phyloP scores from a whole-genome alignment of 1,139 yeast species.

The Magnusiomyces sp. region DNA sequence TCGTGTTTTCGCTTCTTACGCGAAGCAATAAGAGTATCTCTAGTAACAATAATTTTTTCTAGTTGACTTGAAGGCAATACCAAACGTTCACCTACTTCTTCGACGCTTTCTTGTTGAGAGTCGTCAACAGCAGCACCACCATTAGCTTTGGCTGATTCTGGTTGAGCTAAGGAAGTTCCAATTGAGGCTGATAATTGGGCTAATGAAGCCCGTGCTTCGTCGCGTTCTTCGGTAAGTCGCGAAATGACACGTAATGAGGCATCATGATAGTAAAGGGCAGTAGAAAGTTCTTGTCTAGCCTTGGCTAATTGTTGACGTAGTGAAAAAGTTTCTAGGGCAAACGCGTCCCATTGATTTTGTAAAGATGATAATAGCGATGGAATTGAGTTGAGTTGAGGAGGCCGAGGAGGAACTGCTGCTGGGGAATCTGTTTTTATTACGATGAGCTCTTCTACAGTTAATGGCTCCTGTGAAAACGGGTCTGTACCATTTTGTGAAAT shows the following conservation, averaged over 20 bases:
- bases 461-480: conserved; percentile 52
- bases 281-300: conserved; percentile 64
- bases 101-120: background rate
- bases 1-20: conserved; percentile 18
- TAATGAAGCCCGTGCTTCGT: conserved; percentile 57
- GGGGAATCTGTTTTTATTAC: conserved; percentile 34
- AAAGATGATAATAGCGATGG: conserved; percentile 68
- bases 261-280: conserved; percentile 75
- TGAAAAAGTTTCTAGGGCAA: conserved; percentile 72
- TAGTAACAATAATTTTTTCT: conserved; percentile 15
- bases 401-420: conserved; percentile 37
- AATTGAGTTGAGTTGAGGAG: conserved; percentile 54
- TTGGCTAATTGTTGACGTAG: conserved; percentile 61
- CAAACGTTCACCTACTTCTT: background rate
- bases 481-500: conserved; percentile 60
- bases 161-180: conserved; percentile 16
- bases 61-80: conserved; percentile 6
- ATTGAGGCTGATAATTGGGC: conserved; percentile 34
- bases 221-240: conserved; percentile 60
- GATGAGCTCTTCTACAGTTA: conserved; percentile 52
- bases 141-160: conserved; percentile 5
- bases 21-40: conserved; percentile 17
- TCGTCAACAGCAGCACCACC: conserved; percentile 1
- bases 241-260: conserved; percentile 89
- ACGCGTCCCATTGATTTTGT: conserved; percentile 86